Evolutionary conservation across 106 monocot genomes (phyloP), one percentile per base, ranked within the genome.

Genomic region (Allium cepa): DNA sequence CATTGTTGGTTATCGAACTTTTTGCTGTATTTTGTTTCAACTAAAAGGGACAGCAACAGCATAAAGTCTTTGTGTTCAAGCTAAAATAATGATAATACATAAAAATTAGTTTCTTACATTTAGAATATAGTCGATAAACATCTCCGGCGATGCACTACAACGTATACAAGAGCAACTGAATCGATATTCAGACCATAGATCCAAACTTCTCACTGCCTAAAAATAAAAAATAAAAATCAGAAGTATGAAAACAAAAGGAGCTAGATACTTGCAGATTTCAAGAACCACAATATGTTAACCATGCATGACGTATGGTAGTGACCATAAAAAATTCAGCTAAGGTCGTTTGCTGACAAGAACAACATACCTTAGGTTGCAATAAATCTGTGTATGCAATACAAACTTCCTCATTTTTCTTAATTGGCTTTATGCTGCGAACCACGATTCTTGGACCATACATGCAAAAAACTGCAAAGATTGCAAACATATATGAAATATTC

Each of bases 341-440:
- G 58, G 11, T 28, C 26, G 45, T 28, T 9, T 62, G 11, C 11
- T 63, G 0, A 63, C 4, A 50, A 46, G 16, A 67, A 27, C 4
- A 28, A 8, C 17, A 46, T 82, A 96, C 96, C 96, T 81, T 88
- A 7, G 96, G 86, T 59, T 86, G 88, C 75, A 96, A 79, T 52
- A 92, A 69, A 64, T 92, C 96, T 3, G 76, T 80, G 77, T 96
- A 96, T 13, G 86, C 72, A 62, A 96, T 77, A 69, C 64, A 88
- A 64, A 86, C 78, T 64, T 86, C 84, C 53, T 92, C 91, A 0
- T 76, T 78, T 74, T 86, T 83, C 26, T 63, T 73, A 60, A 96
- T 84, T 55, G 83, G 77, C 69, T 83, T 88, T 47, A 86, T 92
- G 58, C 78, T 81, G 11, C 96, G 79, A 0, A 92, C 81, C 28